Percentiles rank a stretch among this genome's conserved stretches.
These are phyloP conservation scores for Tetrahymena malaccensis DNA, from an alignment of 73 alveolate genomes.

Conservation along the genomic window DNA sequence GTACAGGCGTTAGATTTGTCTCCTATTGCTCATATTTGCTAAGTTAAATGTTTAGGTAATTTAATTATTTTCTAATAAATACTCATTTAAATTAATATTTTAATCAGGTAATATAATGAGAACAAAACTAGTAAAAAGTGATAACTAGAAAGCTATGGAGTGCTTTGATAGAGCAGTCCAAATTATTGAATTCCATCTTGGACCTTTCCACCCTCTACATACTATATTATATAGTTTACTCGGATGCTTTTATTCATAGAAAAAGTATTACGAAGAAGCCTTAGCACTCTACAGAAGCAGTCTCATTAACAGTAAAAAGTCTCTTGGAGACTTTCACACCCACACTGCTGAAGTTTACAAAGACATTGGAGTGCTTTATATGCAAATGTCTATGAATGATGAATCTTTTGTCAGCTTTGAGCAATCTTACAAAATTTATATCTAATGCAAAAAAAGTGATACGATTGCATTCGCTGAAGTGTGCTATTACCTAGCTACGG, in stretches of 20 bases:
- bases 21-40: background rate
- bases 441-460: background rate
- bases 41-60: background rate
- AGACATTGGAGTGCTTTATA: slow-evolving; percentile 53
- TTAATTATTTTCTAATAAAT: background rate
- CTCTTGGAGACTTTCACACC: slow-evolving; percentile 66
- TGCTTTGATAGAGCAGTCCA: slow-evolving; percentile 49
- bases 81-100: background rate
- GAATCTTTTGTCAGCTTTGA: background rate
- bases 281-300: slow-evolving; percentile 45
- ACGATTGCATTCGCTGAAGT: background rate
- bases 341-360: slow-evolving; percentile 72
- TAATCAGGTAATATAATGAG: background rate
- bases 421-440: background rate
- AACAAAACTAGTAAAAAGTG: background rate
- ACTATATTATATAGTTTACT: slow-evolving; percentile 53
- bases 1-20: background rate
- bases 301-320: slow-evolving; percentile 46
- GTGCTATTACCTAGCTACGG: background rate
- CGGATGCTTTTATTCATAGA: slow-evolving; percentile 50
- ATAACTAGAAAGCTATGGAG: slow-evolving; percentile 20
- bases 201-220: slow-evolving; percentile 63
- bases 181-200: slow-evolving; percentile 62
- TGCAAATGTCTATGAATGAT: slow-evolving; percentile 21
- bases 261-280: slow-evolving; percentile 52